Base-by-base conservation (phyloP, 352 stramenopile species). In the Phytophthora parvispora region DNA sequence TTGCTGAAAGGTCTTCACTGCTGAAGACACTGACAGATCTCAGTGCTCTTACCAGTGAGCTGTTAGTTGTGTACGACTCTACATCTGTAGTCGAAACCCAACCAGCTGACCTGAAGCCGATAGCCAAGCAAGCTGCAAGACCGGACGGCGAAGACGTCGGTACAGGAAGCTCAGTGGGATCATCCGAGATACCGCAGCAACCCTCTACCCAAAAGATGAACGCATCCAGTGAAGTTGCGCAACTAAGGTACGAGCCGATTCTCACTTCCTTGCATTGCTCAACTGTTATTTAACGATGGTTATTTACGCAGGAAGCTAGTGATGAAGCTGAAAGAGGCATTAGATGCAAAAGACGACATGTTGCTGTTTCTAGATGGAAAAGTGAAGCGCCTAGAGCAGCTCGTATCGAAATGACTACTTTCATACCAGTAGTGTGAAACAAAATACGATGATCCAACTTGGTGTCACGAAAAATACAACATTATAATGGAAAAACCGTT, bases 301-400 rank as follows among this genome's bases (percentile, higher is more conserved):
- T 31, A 5, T 9, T 38, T 31, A 6, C 25, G 18, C 50, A 90
- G 84, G 70, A 78, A 79, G 40, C 86, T 81, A 7, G 72, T 93
- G 31, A 31, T 83, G 40, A 82, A 80, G 25, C 48, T 93, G 28
- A 89, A 90, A 63, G 64, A 80, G 36, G 72, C 64, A 18, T 60
- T 93, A n/a, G 77, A 88, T 31, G 75, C 75, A 20, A 91, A 89
- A 48, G 83, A 93, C 54, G 83, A 85, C n/a, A 70, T 82, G 59
- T 69, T 93, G 32, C 52, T 72, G 20, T 89, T 87, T 42, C 70
- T 93, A 31, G 77, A 91, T 64, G 69, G 60, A 40, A 82, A 85
- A 67, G 70, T 93, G 24, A 72, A 56, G 22, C 77, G 80, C 47
- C 80, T 89, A 10, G 62, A 75, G 36, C 36, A 56, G 28, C 20